Conservation (phyloP, 2,329 filamentous ascomycete genomes). For the Falciphora oryzae region DNA sequence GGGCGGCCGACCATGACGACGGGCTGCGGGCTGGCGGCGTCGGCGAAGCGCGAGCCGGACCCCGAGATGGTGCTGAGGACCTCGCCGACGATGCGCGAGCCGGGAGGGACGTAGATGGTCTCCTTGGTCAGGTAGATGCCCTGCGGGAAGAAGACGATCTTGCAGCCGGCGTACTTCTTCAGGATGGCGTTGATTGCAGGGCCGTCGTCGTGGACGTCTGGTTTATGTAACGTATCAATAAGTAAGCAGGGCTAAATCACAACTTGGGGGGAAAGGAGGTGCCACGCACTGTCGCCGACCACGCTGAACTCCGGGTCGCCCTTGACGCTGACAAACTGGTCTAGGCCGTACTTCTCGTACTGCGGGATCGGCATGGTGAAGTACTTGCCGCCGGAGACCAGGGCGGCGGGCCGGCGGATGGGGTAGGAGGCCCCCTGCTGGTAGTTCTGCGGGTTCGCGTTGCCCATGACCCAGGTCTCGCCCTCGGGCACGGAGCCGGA, state of each 20-base stretch:
- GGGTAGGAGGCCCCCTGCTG: slow-evolving; percentile 17
- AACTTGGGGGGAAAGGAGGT: too few relatives aligned
- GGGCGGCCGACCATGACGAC: slow-evolving; percentile 53
- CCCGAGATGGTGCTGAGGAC: slow-evolving; percentile 47
- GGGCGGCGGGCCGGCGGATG: slow-evolving; percentile 24
- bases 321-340: slow-evolving; percentile 41
- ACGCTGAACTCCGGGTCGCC: slow-evolving; percentile 32
- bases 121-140: slow-evolving; percentile 48
- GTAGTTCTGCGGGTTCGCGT: slow-evolving; percentile 5
- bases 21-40: slow-evolving; percentile 45
- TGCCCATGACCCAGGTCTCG: slow-evolving; percentile 21
- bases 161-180: slow-evolving; percentile 24
- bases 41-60: slow-evolving; percentile 42
- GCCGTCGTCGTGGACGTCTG: slow-evolving; percentile 29
- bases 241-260: too few relatives aligned
- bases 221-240: too few relatives aligned
- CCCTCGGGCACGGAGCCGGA: slow-evolving; percentile 18
- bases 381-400: slow-evolving; percentile 30
- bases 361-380: slow-evolving; percentile 34
- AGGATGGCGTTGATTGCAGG: slow-evolving; percentile 26
- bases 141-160: slow-evolving; percentile 49
- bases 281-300: slow-evolving; percentile 29
- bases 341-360: slow-evolving; percentile 33
- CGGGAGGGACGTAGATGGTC: slow-evolving; percentile 44
- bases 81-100: slow-evolving; percentile 49